Base-by-base conservation (phyloP, 1,284 basidiomycete genomes). In the Pseudozyma sp. region DNA sequence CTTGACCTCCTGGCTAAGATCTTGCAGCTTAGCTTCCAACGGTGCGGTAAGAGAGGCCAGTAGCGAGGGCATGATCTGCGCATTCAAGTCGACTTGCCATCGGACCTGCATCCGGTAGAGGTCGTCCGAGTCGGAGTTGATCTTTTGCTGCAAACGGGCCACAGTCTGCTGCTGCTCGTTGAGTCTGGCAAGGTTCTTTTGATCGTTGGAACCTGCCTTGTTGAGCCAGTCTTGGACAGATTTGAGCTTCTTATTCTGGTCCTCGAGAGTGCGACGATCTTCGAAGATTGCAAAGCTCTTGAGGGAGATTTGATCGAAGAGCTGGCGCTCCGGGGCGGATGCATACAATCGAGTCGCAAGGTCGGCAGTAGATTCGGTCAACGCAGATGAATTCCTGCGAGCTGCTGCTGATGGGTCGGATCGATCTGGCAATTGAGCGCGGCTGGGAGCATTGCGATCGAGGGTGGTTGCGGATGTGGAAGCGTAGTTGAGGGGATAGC, bases 231-330 rank as follows among this genome's bases (percentile, higher is more conserved):
- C 40, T 31, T 67, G 42, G 19, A 47, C 11, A 3, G 19, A 39
- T 30, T 50, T 50, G 34, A 62, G 37, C 43, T 56, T 72, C 35
- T 56, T 54, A n/a, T 17, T 24, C 24, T 54, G 47, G 4, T 55
- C 59, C 8, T 19, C 34, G 43, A 54, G 69, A 6, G 58, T 44
- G 29, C 16, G 42, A 50, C 60, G 64, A 42, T 35, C 37, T 17
- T 67, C 44, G 8, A 24, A 10, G 59, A 72, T 53, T n/a, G 46
- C 9, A 39, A 30, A 46, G 24, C 64, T 57, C 45, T 54, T 63
- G 24, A 14, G 4, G 30, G 59, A 55, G 19, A 67, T 53, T n/a
- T 48, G 47, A 1, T 67, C 60, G 14, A 64, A 64, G 17, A 67
- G 47, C 5, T 24, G 19, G 17, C 57, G 48, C 14, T 63, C 56